Evolutionary conservation across 2,329 filamentous ascomycete genomes (phyloP).

Genomic region (Fusarium multiceps): DNA sequence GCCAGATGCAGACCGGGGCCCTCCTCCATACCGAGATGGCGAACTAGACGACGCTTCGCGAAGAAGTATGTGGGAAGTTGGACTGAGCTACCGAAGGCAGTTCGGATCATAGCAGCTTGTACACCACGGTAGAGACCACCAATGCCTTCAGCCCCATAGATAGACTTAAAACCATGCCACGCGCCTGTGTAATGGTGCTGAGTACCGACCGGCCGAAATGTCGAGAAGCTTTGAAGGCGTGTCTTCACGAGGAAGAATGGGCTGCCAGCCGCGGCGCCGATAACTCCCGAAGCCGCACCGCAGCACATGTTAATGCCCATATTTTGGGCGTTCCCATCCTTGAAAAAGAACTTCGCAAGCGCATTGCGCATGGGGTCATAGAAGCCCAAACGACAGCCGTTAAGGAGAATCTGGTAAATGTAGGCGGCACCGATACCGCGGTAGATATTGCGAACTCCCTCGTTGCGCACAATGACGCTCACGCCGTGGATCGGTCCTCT

Average conservation of each 20-base stretch:
- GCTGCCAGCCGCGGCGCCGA: conserved; percentile 91
- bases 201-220: conserved; percentile 93
- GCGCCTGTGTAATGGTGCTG: conserved; percentile 93
- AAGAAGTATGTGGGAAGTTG: conserved; percentile 99
- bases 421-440: conserved; percentile 93
- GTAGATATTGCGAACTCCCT: conserved; percentile 86
- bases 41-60: conserved; percentile 86
- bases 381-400: conserved; percentile 95
- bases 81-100: conserved; percentile 94
- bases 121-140: conserved; percentile 90
- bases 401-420: conserved; percentile 94
- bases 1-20: conserved; percentile 88
- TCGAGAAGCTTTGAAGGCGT: conserved; percentile 90
- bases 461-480: conserved; percentile 88
- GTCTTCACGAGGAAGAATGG: conserved; percentile 99
- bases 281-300: conserved; percentile 86
- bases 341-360: conserved; percentile 76
- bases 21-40: conserved; percentile 89
- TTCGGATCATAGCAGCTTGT: conserved; percentile 92
- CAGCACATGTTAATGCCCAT: conserved; percentile 93
- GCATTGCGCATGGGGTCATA: conserved; percentile 91
- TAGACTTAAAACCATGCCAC: conserved; percentile 82
- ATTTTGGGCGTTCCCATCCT: conserved; percentile 80
- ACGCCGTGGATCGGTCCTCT: conserved; percentile 92
- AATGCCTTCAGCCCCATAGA: conserved; percentile 81